phyloP scores from a whole-genome alignment of 1,139 yeast species.

The Casaregolazyma suthepensis region DNA sequence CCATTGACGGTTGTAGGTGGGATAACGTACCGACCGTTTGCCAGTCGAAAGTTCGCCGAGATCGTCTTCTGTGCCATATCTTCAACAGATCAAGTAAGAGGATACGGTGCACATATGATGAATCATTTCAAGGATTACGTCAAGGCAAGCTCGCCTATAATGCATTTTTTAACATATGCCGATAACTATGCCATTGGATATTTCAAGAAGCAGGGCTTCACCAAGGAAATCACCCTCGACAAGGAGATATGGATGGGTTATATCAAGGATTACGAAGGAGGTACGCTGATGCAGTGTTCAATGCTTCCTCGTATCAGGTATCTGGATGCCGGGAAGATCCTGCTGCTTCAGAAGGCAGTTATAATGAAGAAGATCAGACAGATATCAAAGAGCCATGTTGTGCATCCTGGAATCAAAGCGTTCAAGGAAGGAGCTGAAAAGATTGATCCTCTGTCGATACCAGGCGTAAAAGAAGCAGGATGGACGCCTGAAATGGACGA shows the following conservation, averaged over 20 bases:
- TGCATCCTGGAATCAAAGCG: constrained; percentile 72
- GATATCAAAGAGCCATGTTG: constrained; percentile 71
- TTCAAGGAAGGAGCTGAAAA: constrained; percentile 41
- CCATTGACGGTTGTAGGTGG: constrained; percentile 98
- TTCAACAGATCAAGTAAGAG: constrained; percentile 95
- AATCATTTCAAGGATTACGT: constrained; percentile 95
- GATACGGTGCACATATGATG: constrained; percentile 98
- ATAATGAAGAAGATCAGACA: constrained; percentile 76
- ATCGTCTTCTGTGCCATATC: constrained; percentile 97
- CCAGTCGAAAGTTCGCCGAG: constrained; percentile 87
- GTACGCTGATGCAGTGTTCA: constrained; percentile 94
- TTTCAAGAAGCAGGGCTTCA: constrained; percentile 95
- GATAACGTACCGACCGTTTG: constrained; percentile 91
- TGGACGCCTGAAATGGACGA: constrained; percentile 99
- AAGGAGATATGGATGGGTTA: constrained; percentile 95
- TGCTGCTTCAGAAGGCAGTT: constrained; percentile 86
- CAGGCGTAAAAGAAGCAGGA: constrained; percentile 87
- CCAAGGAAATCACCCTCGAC: constrained; percentile 85
- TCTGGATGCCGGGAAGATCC: constrained; percentile 79
- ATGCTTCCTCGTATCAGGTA: constrained; percentile 87
- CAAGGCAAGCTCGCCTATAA: constrained; percentile 77
- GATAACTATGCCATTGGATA: constrained; percentile 98
- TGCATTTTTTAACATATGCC: constrained; percentile 90
- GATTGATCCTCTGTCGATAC: constrained; percentile 70
- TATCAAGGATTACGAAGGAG: constrained; percentile 97